Evolutionary conservation across 768 basidiomycete genomes (phyloP), one percentile per base, ranked within the genome.

Genomic region (Leucocoprinus sp.): DNA sequence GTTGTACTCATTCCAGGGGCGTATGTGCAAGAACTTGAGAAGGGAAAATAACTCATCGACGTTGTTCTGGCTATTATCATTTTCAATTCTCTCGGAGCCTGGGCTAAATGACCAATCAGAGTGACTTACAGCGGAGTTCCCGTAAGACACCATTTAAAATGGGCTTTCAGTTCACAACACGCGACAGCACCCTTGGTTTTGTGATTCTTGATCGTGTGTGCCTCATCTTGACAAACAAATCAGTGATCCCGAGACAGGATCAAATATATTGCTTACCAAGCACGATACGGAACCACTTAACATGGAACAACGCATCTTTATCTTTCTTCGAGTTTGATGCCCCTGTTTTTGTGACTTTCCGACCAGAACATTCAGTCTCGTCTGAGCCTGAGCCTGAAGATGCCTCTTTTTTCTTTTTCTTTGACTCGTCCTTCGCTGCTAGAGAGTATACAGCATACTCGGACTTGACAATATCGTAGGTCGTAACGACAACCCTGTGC

Each of bases 161-260:
- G 88, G 11, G 76, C 74, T 37, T 81, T 61, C n/a, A 95, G 68
- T 5, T 71, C 84, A 49, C 79, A 86, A 49, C 89, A 90, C 0
- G 88, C 91, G 28, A 81, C 68, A 2, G 89, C 80, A 23, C 76
- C 76, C 57, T 90, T 86, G 0, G 84, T 87, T 27, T 72, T 81
- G 40, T 78, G 71, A 56, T 93, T 91, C 70, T 93, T 95, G 68
- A 96, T 95, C 54, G 84, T 88, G 59, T 96, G 93, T 0, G 93
- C 93, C 57, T 96, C 92, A 57, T 96, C 93, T 88, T 23, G 36
- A 18, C 5, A 39, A 45, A 36, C 11, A 28, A 4, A 23, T 17
- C 31, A 40, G 27, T 42, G 21, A 3, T 43, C 9, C n/a, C n/a
- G 18, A 14, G 18, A 23, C 12, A 35, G 31, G 7, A 31, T 7